Base-by-base conservation (phyloP, 345 rosid species). In the Abelmoschus esculentus region DNA sequence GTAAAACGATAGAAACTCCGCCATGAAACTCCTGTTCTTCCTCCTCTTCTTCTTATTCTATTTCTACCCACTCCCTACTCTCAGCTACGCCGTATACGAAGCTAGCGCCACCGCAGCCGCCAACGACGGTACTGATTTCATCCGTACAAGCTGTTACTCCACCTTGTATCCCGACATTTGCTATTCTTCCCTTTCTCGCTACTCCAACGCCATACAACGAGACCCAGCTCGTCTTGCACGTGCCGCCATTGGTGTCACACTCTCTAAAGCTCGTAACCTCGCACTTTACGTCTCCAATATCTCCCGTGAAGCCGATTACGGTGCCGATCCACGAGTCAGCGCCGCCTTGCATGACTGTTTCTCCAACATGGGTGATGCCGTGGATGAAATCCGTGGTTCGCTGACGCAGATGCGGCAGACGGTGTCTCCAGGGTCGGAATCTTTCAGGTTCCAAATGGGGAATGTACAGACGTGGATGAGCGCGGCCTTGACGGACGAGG, bases 391-490 rank as follows among this genome's bases (percentile, higher is more conserved):
- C 70, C 74, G 73, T 26, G 91, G 89, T 13, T 93, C 98, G 29
- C 72, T 90, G 13, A 83, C 72, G 70, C 97, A 93, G 85, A 86
- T 92, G 81, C 70, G 84, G 6, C 81, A 80, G 76, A 73, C 86
- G 17, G 81, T 44, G 74, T 49, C 15, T 71, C 79, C 1, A 80
- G 85, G 58, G 46, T 75, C 78, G 28, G 82, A 83, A 69, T 65
- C 82, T 42, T 87, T 90, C 68, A 72, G 83, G 81, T 92, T 90
- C 75, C 86, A 80, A 76, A 82, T 92, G 86, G 86, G 92, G 53
- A 92, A 92, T 74, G 96, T 92, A 28, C 82, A 89, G 79, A 92
- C 96, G 59, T 92, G 98, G 98, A 89, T 92, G 86, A 92, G 98
- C 80, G 90, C 98, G 0, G 93, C 96, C 6, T 66, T 92, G 79